Evolutionary conservation across 2,329 filamentous ascomycete genomes (phyloP), one percentile per base, ranked within the genome.

Genomic region (Colletotrichum tanaceti): DNA sequence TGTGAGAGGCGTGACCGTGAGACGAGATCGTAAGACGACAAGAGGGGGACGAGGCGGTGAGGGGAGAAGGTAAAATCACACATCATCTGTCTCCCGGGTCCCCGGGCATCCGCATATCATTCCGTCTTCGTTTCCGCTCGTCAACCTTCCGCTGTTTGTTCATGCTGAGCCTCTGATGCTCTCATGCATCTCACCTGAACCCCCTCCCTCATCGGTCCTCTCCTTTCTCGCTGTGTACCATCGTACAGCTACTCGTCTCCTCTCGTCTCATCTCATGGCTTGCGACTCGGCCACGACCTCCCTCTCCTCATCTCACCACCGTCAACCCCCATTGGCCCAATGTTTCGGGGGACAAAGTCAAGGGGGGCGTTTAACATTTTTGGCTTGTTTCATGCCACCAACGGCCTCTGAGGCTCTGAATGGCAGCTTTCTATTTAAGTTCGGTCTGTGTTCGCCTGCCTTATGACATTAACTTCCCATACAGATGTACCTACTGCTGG

Each of bases 351-450:
- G 57, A 61, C 62, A 66, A 58, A 55, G 38, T 69, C 55, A 60
- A 66, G 20, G 62, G 64, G 47, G 24, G 49, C 14, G 46, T 61
- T 61, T 52, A 43, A 44, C 53, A 46, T 60, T 69, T 60, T 60
- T 60, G 43, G 24, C 20, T 50, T 69, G 66, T 66, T 66, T 69
- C 66, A 69, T 69, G 66, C 66, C 38, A n/a, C 16, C 38, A 52
- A 60, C 62, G 55, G 62, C 43, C 20, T 65, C 50, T 47, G 10
- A n/a, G 24, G 41, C 57, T 35, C 57, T 60, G n/a, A 47, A 50
- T 28, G 35, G 35, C 43, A 44, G 38, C 28, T 49, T 43, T 43
- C 22, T 41, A 22, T 35, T 35, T 10, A 24, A 10, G n/a, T 38
- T 22, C 28, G 16, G 22, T 43, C 38, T 41, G 39, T 18, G 38